Evolutionary conservation across 2,329 filamentous ascomycete genomes (phyloP).

Genomic region (Pseudocercospora pini-densiflorae): DNA sequence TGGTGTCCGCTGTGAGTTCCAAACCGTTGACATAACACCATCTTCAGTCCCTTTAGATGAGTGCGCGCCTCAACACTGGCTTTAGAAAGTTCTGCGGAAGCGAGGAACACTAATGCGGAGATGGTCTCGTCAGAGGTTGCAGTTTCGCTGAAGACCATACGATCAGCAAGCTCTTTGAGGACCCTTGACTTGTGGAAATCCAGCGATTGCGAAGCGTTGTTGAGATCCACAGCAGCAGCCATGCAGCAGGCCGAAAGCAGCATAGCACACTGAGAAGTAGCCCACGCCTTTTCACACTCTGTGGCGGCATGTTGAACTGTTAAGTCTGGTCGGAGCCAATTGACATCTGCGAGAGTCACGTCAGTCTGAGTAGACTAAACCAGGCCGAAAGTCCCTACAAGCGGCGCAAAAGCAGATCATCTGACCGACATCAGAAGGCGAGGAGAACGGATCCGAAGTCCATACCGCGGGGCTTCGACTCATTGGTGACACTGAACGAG

Average conservation of each 20-base stretch:
- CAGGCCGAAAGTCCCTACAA: background rate
- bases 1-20: background rate
- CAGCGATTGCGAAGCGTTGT: background rate
- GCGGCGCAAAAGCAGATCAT: background rate
- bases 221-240: slow-evolving; percentile 1
- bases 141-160: background rate
- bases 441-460: background rate
- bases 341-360: background rate
- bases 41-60: background rate
- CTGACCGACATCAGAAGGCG: background rate
- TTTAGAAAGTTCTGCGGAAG: background rate
- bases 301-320: background rate
- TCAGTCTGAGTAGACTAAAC: background rate
- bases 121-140: slow-evolving; percentile 4
- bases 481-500: too few relatives aligned
- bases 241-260: background rate
- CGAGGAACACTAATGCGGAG: background rate
- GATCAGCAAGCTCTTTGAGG: slow-evolving; percentile 1
- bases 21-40: background rate
- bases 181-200: slow-evolving; percentile 1
- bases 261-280: slow-evolving; percentile 3
- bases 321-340: background rate
- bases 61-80: background rate
- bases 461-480: background rate
- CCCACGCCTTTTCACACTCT: background rate